Evolutionary conservation across 78 protist genomes (phyloP).

Genomic region (Chrysochromulina tobinii): DNA sequence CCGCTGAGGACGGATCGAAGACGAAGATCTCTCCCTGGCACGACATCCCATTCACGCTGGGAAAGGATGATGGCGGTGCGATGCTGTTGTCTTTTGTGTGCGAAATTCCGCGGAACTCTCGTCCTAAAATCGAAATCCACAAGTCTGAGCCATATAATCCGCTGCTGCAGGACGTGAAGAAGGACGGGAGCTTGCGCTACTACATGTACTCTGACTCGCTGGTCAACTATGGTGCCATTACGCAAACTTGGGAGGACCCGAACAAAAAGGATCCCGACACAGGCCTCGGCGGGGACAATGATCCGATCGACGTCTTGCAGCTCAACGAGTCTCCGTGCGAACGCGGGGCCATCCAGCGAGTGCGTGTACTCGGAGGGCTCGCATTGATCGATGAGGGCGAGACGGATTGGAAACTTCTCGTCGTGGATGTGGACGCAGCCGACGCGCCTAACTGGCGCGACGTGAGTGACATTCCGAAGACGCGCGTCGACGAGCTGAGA

Average conservation of each 20-base stretch:
- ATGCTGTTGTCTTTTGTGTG: neutral
- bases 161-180: constrained; percentile 42
- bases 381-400: constrained; percentile 44
- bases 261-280: neutral
- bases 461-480: neutral
- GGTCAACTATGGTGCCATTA: constrained; percentile 46
- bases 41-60: neutral
- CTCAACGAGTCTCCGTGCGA: neutral
- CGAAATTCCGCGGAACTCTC: neutral
- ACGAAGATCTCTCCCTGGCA: neutral
- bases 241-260: constrained; percentile 58
- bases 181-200: constrained; percentile 26
- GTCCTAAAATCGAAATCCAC: constrained; percentile 37
- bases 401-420: constrained; percentile 31
- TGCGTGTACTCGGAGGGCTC: constrained; percentile 39
- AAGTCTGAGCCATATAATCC: constrained; percentile 25
- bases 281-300: constrained; percentile 43
- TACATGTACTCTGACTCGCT: constrained; percentile 41
- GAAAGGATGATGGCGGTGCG: neutral
- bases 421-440: neutral
- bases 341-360: constrained; percentile 28
- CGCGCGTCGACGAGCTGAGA: neutral
- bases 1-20: no score
- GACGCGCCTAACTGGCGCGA: neutral
- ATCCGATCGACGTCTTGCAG: constrained; percentile 50